A percentile compares a stretch with the other conserved stretches of the same genome.
Evolutionary conservation across 2,329 filamentous ascomycete genomes (phyloP).

Genomic region (Penicillium crustosum): DNA sequence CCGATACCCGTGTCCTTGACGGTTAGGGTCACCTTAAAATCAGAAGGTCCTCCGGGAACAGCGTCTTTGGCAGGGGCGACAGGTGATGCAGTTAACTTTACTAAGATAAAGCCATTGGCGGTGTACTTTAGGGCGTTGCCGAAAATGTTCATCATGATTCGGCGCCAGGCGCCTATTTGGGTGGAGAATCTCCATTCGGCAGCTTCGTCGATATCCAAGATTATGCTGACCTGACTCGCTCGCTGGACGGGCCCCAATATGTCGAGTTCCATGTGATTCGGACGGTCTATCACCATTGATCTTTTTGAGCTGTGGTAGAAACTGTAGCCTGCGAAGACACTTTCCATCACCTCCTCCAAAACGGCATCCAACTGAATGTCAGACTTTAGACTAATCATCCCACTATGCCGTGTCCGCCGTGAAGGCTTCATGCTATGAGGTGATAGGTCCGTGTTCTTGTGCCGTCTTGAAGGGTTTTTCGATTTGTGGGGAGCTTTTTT

Average conservation of each 20-base stretch:
- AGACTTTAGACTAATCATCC: background rate
- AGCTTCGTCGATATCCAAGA: slow-evolving; percentile 39
- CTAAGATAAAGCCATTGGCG: slow-evolving; percentile 39
- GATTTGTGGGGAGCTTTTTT: background rate
- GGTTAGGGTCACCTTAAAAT: slow-evolving; percentile 19
- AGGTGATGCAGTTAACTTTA: background rate
- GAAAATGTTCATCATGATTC: slow-evolving; percentile 52
- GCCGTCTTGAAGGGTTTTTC: background rate
- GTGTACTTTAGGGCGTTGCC: slow-evolving; percentile 54
- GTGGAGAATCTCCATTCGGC: slow-evolving; percentile 22
- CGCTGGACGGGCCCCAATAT: background rate
- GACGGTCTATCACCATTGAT: slow-evolving; percentile 1
- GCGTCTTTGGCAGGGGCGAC: background rate
- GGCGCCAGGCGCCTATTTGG: slow-evolving; percentile 46
- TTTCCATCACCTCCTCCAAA: slow-evolving; percentile 27
- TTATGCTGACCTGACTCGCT: slow-evolving; percentile 19
- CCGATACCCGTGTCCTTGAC: slow-evolving; percentile 34
- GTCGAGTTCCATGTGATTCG: background rate
- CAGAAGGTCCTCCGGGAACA: slow-evolving; percentile 22
- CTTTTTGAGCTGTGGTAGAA: slow-evolving; percentile 21
- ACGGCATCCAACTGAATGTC: slow-evolving; percentile 21
- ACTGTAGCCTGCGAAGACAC: slow-evolving; percentile 29
- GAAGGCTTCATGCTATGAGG: background rate
- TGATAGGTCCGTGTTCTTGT: background rate
- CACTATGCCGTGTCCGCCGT: background rate